Evolutionary conservation across 139 green algal genomes (phyloP).

Genomic region (Coelastrella sp.): DNA sequence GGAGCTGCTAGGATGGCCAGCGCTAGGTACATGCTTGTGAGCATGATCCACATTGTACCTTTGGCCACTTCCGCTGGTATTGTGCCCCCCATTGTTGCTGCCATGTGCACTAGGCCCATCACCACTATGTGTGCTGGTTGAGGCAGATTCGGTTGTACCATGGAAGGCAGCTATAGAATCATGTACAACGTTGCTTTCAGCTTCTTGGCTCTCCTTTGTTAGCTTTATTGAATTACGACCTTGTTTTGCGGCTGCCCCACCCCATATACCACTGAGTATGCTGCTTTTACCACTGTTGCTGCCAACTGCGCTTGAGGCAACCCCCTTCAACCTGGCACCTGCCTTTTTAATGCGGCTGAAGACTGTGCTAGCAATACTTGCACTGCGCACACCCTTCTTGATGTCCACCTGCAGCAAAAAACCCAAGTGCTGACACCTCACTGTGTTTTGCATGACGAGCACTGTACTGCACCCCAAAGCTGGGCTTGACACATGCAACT

Average conservation of each 20-base stretch:
- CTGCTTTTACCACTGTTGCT: conserved; percentile 21
- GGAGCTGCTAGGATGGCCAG: too few species aligned
- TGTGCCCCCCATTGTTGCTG: background rate
- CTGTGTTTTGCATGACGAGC: too few species aligned
- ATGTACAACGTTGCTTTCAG: background rate
- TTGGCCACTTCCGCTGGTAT: too few species aligned
- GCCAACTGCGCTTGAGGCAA: background rate
- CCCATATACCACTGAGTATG: background rate
- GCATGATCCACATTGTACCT: too few species aligned
- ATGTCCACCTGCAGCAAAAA: conserved; percentile 35
- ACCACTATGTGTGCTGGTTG: too few species aligned
- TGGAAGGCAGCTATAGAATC: conserved; percentile 7
- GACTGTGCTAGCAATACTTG: conserved; percentile 33
- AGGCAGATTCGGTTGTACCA: background rate
- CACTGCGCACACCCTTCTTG: conserved; percentile 23
- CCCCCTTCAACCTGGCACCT: background rate
- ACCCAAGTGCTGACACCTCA: background rate
- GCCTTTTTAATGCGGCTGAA: conserved; percentile 38
- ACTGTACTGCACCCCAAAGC: too few species aligned
- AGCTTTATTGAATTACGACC: background rate
- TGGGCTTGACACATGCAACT: background rate
- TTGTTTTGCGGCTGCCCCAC: background rate
- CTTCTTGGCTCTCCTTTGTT: background rate
- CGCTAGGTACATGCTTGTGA: too few species aligned
- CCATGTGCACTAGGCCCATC: too few species aligned